Evolutionary conservation across 1,284 basidiomycete species (phyloP), one percentile per base, ranked within the genome.

Genomic region (Prillingera fragicola): DNA sequence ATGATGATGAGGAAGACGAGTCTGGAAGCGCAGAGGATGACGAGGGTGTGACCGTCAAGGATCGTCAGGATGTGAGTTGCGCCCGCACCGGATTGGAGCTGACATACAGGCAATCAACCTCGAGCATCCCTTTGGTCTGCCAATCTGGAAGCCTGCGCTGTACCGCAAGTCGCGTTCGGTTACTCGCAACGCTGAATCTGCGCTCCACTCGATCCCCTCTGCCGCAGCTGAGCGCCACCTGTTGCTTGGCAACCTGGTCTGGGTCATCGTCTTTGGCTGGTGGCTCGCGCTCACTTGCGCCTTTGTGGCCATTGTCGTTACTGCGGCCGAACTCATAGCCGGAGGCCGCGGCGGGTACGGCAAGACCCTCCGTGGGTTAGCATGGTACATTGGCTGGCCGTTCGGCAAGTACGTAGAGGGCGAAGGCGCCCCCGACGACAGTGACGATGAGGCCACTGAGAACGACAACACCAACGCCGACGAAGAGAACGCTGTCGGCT

Each of bases 361-460:
- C 3, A 80, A 80, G n/a, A 80, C 97, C 17, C 74, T 95, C 3
- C 90, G 83, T 61, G 95, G 94, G 18, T 74, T 98, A 10, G 92
- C 87, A 2, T 94, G 90, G 83, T 99, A 99, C 69, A 80, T 98
- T 45, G 80, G 83, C 26, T 98, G 95, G 95, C 95, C 95, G 2
- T 99, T 99, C 67, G 94, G 89, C 27, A 97, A 97, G 70, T 99
- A 97, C 63, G 89, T 99, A 45, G 92, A 97, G 69, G 88, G 91
- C 5, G 85, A 86, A 49, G 65, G 79, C 18, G 56, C 71, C 33
- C 63, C 73, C 38, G 26, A 45, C 29, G 26, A 53, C 39, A 34
- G 36, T 36, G 14, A 47, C 25, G 22, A 35, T 29, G 37, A 41
- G 18, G n/a, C 0, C 22, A 18, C 33, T 33, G 23, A n/a, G 24